Percentiles rank a stretch among this genome's conserved stretches.
phyloP scores from a whole-genome alignment of 306 rosid species.

The Cucurbita maxima region DNA sequence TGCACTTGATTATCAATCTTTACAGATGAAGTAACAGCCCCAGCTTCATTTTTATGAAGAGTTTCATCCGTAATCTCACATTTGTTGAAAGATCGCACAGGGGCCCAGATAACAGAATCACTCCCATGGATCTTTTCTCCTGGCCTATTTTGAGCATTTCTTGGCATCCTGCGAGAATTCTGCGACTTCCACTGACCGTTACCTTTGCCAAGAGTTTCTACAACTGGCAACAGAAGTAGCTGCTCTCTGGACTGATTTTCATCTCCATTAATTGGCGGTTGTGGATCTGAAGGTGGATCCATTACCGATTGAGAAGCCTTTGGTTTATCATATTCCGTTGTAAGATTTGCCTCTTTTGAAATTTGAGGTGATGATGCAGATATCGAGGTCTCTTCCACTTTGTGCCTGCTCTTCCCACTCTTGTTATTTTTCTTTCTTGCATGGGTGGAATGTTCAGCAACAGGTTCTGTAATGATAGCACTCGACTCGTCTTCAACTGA shows the following conservation, averaged over 20 bases:
- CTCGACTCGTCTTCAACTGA: conserved; percentile 27
- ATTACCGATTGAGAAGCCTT: conserved; percentile 29
- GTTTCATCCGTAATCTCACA: conserved; percentile 39
- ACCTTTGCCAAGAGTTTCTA: conserved; percentile 42
- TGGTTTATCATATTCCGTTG: conserved; percentile 34
- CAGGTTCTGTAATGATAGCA: conserved; percentile 19
- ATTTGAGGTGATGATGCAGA: conserved; percentile 16
- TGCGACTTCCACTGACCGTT: conserved; percentile 65
- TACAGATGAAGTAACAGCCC: conserved; percentile 24
- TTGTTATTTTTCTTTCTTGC: conserved; percentile 51
- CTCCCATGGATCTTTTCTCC: conserved; percentile 43
- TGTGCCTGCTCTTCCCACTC: conserved; percentile 54
- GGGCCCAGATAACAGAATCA: conserved; percentile 88
- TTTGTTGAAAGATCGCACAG: conserved; percentile 61
- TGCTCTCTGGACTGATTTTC: conserved; percentile 35
- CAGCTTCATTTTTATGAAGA: conserved; percentile 31
- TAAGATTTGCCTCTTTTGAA: conserved; percentile 31
- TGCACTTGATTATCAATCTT: conserved; percentile 54
- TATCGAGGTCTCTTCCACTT: conserved; percentile 29
- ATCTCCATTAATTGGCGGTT: conserved; percentile 25
- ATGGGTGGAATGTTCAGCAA: conserved; percentile 29
- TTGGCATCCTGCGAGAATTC: conserved; percentile 50
- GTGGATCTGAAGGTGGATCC: conserved; percentile 35
- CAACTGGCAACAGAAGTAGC: conserved; percentile 23
- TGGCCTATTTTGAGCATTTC: conserved; percentile 47